A percentile compares a stretch with the other conserved stretches of the same genome.
Conservation (phyloP, 228 moss, liverwort and hornwort genomes). For the Sphagnum magellanicum region DNA sequence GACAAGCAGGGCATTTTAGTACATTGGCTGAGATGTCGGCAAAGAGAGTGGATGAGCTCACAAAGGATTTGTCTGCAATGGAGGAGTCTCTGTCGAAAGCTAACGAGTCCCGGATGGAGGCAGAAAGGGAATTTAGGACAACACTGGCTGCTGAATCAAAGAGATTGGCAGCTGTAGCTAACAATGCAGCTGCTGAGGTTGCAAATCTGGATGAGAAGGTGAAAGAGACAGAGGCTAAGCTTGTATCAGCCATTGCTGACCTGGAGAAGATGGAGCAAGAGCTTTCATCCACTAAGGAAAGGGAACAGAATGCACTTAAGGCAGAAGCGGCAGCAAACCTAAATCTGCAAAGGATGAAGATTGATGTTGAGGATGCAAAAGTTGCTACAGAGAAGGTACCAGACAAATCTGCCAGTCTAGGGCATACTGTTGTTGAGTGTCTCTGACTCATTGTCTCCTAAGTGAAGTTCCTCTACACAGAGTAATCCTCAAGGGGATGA, state of each 20-base stretch:
- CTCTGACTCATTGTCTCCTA: no score
- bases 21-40: conserved; percentile 11
- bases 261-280: conserved; percentile 19
- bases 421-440: no score
- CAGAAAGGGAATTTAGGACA: conserved; percentile 16
- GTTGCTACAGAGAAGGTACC: conserved; percentile 30
- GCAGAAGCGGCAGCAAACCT: conserved; percentile 7
- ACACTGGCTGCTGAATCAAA: conserved; percentile 1
- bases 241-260: conserved; percentile 6
- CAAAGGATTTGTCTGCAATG: conserved; percentile 17
- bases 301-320: conserved; percentile 12
- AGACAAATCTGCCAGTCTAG: neutral
- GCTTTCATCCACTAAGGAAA: conserved; percentile 20
- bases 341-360: conserved; percentile 10
- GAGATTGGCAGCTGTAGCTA: conserved; percentile 1
- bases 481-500: no score
- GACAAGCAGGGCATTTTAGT: conserved; percentile 5
- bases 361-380: conserved; percentile 22
- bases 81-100: conserved; percentile 24
- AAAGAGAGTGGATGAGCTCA: conserved; percentile 7
- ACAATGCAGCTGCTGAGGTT: conserved; percentile 9
- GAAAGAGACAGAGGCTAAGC: conserved; percentile 6
- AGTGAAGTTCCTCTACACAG: no score
- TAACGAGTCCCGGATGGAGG: conserved; percentile 5
- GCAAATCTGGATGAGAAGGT: conserved; percentile 20